phyloP scores from a whole-genome alignment of 805 yeast species.

The Barnettozyma pratensis region DNA sequence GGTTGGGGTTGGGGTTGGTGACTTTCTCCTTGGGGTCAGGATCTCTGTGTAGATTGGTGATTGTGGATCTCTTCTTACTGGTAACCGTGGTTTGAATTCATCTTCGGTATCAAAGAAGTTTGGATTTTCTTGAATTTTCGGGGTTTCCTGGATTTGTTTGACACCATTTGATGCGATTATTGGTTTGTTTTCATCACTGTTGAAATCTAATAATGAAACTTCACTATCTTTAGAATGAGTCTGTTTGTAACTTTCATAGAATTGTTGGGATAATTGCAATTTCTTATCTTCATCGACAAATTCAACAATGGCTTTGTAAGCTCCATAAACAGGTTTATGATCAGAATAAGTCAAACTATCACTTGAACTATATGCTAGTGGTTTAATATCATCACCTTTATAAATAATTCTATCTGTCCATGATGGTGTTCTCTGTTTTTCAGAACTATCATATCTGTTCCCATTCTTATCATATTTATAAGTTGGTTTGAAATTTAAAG shows the following conservation, averaged over 20 bases:
- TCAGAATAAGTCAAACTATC: slow-evolving; percentile 66
- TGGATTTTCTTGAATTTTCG: slow-evolving; percentile 7
- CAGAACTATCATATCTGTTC: slow-evolving; percentile 76
- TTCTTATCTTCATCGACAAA: slow-evolving; percentile 63
- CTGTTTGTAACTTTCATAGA: slow-evolving; percentile 54
- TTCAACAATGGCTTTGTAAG: slow-evolving; percentile 60
- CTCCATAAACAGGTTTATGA: slow-evolving; percentile 89
- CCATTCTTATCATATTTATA: slow-evolving; percentile 90
- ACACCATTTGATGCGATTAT: background rate
- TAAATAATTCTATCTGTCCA: slow-evolving; percentile 92
- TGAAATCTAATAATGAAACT: slow-evolving; percentile 19
- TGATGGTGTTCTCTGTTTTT: slow-evolving; percentile 88
- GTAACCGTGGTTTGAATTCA: slow-evolving; percentile 17
- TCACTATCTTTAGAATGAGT: slow-evolving; percentile 27
- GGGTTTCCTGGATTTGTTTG: slow-evolving; percentile 8
- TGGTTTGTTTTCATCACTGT: slow-evolving; percentile 5
- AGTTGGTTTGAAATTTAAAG: slow-evolving; percentile 79
- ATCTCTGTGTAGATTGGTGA: slow-evolving; percentile 11
- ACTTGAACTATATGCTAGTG: slow-evolving; percentile 64
- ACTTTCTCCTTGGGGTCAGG: slow-evolving; percentile 18
- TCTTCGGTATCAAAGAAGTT: slow-evolving; percentile 19
- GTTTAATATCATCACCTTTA: slow-evolving; percentile 52
- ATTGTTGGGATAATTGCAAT: slow-evolving; percentile 45
- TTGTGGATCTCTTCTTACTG: slow-evolving; percentile 8
- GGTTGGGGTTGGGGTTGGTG: slow-evolving; percentile 8